A percentile compares a stretch with the other conserved stretches of the same genome.
Evolutionary conservation across 306 rosid species (phyloP).

Genomic region (Rosa persica): DNA sequence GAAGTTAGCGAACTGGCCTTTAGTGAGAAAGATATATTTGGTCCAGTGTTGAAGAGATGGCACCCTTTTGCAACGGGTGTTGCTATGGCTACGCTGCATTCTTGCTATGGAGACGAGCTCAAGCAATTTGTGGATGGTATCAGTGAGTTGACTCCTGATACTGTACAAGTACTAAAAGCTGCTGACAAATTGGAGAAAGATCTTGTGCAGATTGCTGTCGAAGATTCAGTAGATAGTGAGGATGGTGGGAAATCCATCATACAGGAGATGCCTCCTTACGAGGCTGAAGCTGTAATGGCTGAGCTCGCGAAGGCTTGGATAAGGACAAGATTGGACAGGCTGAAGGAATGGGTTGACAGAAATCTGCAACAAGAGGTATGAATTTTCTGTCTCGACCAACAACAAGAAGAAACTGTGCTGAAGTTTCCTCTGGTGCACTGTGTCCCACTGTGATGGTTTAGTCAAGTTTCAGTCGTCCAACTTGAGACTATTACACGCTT

Average conservation of each 20-base stretch:
- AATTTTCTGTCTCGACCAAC: not conserved
- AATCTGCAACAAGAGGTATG: constrained; percentile 82
- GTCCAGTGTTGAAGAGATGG: constrained; percentile 85
- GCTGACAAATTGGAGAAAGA: constrained; percentile 94
- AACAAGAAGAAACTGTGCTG: not conserved
- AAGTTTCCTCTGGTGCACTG: not conserved
- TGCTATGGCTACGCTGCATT: constrained; percentile 83
- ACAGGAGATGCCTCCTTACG: constrained; percentile 94
- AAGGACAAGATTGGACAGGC: constrained; percentile 74
- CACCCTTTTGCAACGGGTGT: constrained; percentile 86
- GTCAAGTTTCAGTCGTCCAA: not conserved
- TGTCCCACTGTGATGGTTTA: not conserved
- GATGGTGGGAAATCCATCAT: constrained; percentile 95
- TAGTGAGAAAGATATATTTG: constrained; percentile 70
- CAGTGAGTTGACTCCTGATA: constrained; percentile 76
- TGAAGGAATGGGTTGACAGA: constrained; percentile 82
- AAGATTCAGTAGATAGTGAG: constrained; percentile 87
- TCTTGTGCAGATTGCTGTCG: constrained; percentile 95
- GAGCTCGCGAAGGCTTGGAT: constrained; percentile 80
- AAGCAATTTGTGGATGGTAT: constrained; percentile 58
- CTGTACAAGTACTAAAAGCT: constrained; percentile 72
- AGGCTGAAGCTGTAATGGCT: constrained; percentile 75
- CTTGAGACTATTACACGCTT: not conserved
- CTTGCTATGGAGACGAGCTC: constrained; percentile 80
- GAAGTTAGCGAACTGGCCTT: constrained; percentile 64